Percentiles rank a stretch among this genome's conserved stretches.
Conservation (phyloP, 1,284 basidiomycete genomes). For the Ganoderma multipileum region DNA sequence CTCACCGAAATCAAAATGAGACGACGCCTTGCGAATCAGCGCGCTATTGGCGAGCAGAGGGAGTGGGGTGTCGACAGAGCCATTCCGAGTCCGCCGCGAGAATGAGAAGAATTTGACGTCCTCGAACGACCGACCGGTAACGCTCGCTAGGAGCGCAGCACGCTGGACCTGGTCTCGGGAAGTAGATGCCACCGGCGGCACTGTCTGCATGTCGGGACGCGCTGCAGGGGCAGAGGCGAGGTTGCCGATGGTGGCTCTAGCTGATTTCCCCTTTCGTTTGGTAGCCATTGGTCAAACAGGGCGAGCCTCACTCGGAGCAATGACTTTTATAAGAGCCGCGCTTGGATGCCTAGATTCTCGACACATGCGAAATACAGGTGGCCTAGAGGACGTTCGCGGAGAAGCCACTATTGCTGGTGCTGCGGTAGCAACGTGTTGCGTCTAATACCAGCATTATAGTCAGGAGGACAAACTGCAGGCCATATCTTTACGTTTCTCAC, state of each 20-base stretch:
- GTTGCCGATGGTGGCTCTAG: not conserved
- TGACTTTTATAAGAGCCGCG: not conserved
- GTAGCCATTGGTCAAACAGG: no score
- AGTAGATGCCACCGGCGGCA: slow-evolving; percentile 5
- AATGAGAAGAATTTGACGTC: slow-evolving; percentile 27
- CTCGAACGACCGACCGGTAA: slow-evolving; percentile 16
- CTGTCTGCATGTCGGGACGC: not conserved
- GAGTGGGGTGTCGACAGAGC: slow-evolving; percentile 13
- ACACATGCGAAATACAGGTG: not conserved
- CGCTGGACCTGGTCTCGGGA: slow-evolving; percentile 12
- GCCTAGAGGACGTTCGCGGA: not conserved
- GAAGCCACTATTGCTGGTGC: no score
- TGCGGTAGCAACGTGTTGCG: not conserved
- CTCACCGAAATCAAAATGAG: slow-evolving; percentile 25
- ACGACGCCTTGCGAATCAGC: slow-evolving; percentile 19
- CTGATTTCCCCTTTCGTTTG: not conserved
- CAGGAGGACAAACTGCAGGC: not conserved
- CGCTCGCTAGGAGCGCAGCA: slow-evolving; percentile 15
- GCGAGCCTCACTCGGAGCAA: not conserved
- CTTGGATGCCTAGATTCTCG: no score
- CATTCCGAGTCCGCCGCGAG: slow-evolving; percentile 17
- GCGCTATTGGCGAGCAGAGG: slow-evolving; percentile 21
- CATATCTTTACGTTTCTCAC: no score
- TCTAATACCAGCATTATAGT: no score
- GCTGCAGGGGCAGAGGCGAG: not conserved